Percentiles rank a stretch among this genome's conserved stretches.
Evolutionary conservation across 352 stramenopile species (phyloP).

Genomic region (Phytophthora cactorum): DNA sequence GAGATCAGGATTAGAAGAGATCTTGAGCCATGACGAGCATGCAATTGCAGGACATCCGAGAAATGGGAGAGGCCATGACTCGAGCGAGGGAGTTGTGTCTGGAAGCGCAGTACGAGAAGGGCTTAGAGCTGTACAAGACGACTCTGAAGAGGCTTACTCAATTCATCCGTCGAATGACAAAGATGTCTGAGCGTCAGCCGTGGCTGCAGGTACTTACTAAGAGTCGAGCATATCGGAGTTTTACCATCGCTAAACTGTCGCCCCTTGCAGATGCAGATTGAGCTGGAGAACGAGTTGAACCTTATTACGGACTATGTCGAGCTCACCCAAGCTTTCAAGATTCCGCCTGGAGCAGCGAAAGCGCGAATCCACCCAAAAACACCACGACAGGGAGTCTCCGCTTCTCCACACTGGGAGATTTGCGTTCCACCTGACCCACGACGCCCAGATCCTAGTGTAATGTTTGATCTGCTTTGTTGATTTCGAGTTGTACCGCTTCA

Average conservation of each 20-base stretch:
- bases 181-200: conserved; percentile 77
- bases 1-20: conserved; percentile 5
- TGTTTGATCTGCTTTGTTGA: background rate
- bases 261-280: conserved; percentile 71
- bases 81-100: conserved; percentile 64
- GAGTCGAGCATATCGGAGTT: background rate
- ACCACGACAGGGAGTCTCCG: conserved; percentile 30
- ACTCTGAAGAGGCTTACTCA: conserved; percentile 63
- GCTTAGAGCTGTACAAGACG: conserved; percentile 64
- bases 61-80: conserved; percentile 71
- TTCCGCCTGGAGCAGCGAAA: conserved; percentile 41
- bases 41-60: conserved; percentile 67
- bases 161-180: conserved; percentile 72
- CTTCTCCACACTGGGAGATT: conserved; percentile 61
- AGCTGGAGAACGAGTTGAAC: conserved; percentile 82
- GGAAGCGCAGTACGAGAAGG: conserved; percentile 69
- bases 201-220: conserved; percentile 68
- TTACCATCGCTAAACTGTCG: conserved; percentile 1
- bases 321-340: conserved; percentile 70
- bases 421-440: conserved; percentile 38
- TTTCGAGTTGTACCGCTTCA: background rate
- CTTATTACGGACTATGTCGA: conserved; percentile 83
- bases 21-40: conserved; percentile 42
- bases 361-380: conserved; percentile 40
- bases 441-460: conserved; percentile 27